Evolutionary conservation across 1,284 basidiomycete genomes (phyloP), one percentile per base, ranked within the genome.

Genomic region (Leccinum pseudoinsigne): DNA sequence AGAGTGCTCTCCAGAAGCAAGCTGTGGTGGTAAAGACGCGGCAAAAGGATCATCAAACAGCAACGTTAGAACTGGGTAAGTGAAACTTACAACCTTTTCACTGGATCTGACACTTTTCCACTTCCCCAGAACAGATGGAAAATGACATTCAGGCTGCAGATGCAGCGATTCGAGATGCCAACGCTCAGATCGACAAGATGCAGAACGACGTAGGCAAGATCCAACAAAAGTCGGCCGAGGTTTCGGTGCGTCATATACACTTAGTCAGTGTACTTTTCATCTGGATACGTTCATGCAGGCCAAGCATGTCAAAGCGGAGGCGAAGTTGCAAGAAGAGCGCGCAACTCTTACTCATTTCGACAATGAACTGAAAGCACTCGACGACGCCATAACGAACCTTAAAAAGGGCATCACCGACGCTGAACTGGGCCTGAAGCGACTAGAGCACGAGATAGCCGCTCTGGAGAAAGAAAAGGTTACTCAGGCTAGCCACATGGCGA

Each of bases 21-120:
- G 83, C 88, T 2, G 86, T 90, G 1, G 80, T 82, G 28, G 87
- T 98, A 68, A 98, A 98, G 80, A 86, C 86, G 18, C 85, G 90
- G 66, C 94, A 97, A 72, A 96, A 92, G 77, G 93, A 95, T 64
- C 83, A 93, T 28, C 94, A 98, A 71, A 94, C 94, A 0, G 89
- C 90, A 1, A 85, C 84, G 57, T 85, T 98, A 14, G 96, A 98
- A 74, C 80, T 94, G 28, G 91, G 94, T 95, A 67, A 56, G 86
- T 73, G 5, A 28, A 55, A 57, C n/a, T 1, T 3, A 4, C 2
- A 14, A 36, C 38, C 10, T 3, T 8, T 21, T 47, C 14, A 38
- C 34, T 54, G 28, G n/a, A 31, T 61, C 59, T 62, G 18, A 62
- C 26, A 5, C 9, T 21, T 28, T 42, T 36, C 12, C 38, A 1